These are phyloP conservation scores for Williopsis jadinii DNA, from an alignment of 1,139 yeast genomes.

Conservation along the genomic window DNA sequence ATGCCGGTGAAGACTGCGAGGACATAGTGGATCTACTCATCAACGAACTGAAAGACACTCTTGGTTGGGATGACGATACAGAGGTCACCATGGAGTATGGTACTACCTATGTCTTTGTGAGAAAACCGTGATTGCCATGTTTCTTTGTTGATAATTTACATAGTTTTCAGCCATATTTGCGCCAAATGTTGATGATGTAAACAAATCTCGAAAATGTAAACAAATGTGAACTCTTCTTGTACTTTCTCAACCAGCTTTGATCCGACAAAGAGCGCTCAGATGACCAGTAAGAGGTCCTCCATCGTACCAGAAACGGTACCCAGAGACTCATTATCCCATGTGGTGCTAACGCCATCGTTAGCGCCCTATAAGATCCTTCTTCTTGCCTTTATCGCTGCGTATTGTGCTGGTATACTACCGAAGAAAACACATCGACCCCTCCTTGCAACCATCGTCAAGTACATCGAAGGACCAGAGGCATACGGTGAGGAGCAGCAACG, in stretches of 20 bases:
- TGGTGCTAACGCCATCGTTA: constrained; percentile 26
- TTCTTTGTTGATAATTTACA: no score
- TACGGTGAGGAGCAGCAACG: constrained; percentile 9
- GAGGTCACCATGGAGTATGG: constrained; percentile 49
- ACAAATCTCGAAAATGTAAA: no score
- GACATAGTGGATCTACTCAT: constrained; percentile 39
- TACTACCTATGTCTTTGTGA: constrained; percentile 35
- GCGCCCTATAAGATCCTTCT: constrained; percentile 32
- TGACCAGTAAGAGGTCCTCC: no score
- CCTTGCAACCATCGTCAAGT: constrained; percentile 28
- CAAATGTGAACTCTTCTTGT: no score
- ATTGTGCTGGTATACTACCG: constrained; percentile 31
- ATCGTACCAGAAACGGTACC: no score
- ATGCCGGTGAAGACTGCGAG: constrained; percentile 20
- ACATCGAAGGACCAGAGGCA: constrained; percentile 26
- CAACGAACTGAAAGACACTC: constrained; percentile 33
- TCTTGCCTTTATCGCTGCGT: constrained; percentile 30
- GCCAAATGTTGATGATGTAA: no score
- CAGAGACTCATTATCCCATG: background rate
- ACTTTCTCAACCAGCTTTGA: no score
- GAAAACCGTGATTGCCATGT: constrained; percentile 6
- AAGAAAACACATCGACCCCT: constrained; percentile 28
- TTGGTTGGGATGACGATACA: constrained; percentile 40
- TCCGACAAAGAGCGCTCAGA: no score
- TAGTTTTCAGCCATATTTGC: no score